phyloP scores from a whole-genome alignment of 2,329 filamentous ascomycete species.

The Colletotrichum limetticola region DNA sequence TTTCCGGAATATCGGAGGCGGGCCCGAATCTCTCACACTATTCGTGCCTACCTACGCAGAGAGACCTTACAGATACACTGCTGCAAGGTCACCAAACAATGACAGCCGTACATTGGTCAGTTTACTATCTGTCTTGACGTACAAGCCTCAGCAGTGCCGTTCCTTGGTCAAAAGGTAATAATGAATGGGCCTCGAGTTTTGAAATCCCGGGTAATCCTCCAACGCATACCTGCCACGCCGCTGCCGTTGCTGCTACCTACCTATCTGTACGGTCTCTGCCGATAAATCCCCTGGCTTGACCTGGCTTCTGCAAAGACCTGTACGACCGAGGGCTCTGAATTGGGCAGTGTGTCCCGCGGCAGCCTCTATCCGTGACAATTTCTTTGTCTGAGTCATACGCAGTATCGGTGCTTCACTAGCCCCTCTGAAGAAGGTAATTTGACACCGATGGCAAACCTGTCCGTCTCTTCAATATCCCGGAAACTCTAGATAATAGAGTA shows the following conservation, averaged over 20 bases:
- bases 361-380: slow-evolving; percentile 18
- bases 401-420: background rate
- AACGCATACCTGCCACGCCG: background rate
- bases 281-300: background rate
- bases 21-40: slow-evolving; percentile 20
- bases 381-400: slow-evolving; percentile 25
- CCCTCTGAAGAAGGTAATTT: background rate
- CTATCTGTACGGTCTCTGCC: background rate
- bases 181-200: background rate
- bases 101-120: background rate
- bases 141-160: background rate
- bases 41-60: background rate
- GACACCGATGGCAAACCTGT: background rate
- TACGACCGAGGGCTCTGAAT: background rate
- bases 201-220: background rate
- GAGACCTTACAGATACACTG: slow-evolving; percentile 5
- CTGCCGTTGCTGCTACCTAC: background rate
- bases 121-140: background rate
- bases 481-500: background rate
- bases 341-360: slow-evolving; percentile 6
- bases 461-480: background rate
- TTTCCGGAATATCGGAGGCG: slow-evolving; percentile 34
- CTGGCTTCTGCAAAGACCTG: background rate
- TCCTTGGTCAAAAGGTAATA: background rate
- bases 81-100: slow-evolving; percentile 3